These are phyloP conservation scores for Skeletonema costatum DNA, from an alignment of 108 stramenopile genomes.

Conservation along the genomic window DNA sequence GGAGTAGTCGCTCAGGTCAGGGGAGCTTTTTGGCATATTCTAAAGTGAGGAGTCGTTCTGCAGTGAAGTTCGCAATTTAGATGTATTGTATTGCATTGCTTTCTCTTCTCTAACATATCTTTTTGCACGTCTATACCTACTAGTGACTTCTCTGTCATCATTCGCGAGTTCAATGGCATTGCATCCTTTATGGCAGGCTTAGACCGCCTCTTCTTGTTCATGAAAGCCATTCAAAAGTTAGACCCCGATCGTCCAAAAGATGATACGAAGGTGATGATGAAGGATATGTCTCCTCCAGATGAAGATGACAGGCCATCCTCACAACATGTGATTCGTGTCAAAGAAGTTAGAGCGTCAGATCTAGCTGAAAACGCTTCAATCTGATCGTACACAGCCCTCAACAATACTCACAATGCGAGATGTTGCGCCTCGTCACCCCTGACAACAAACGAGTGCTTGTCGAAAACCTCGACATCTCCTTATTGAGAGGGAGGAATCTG, in stretches of 20 bases:
- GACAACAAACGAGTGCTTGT: slow-evolving; percentile 58
- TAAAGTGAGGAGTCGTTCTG: slow-evolving; percentile 17
- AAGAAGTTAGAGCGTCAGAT: slow-evolving; percentile 12
- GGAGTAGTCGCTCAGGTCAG: slow-evolving; percentile 55
- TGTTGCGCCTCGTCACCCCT: slow-evolving; percentile 57
- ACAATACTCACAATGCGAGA: slow-evolving; percentile 43
- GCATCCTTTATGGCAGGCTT: slow-evolving; percentile 64
- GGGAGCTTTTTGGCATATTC: slow-evolving; percentile 85
- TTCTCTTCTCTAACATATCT: too few species aligned
- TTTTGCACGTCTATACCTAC: too few species aligned
- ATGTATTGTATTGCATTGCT: too few species aligned
- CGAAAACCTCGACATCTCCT: slow-evolving; percentile 44
- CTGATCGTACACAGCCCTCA: not conserved
- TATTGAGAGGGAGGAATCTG: slow-evolving; percentile 57
- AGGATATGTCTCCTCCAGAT: not conserved
- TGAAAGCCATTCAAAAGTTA: slow-evolving; percentile 48
- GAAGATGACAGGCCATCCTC: not conserved
- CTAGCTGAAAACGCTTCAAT: slow-evolving; percentile 2
- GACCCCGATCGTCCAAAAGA: slow-evolving; percentile 25
- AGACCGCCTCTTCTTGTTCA: slow-evolving; percentile 61
- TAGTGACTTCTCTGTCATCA: slow-evolving; percentile 69
- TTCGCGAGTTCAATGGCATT: slow-evolving; percentile 71
- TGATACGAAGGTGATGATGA: slow-evolving; percentile 15
- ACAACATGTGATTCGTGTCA: not conserved
- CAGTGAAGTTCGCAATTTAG: too few species aligned